Evolutionary conservation across 192 early-diverging fungal genomes (phyloP), one percentile per base, ranked within the genome.

Genomic region (Backusella luteola): DNA sequence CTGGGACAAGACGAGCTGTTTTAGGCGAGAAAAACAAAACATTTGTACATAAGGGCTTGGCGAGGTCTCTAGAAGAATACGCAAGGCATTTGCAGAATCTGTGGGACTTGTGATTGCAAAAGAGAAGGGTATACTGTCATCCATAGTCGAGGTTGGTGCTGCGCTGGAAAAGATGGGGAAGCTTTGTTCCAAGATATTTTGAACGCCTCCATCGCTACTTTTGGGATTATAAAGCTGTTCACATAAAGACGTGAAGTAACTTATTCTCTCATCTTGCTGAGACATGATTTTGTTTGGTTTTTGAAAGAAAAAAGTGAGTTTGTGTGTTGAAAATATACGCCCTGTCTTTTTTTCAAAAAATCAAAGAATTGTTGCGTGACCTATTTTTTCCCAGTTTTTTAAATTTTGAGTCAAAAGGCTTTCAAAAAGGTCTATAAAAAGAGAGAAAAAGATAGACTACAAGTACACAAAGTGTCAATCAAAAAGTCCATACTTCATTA

Each of bases 161-260:
- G 15, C 41, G n/a, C 56, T 59, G 19, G 71, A 73, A 17, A 73
- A 74, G 42, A 94, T 93, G 41, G 94, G 94, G 71, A 96, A 96
- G 69, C 87, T 89, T 79, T 89, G 87, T 53, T 93, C 91, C 56
- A 96, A 84, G 32, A 90, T 82, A 53, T 85, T 85, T 81, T 96
- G 93, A 12, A 92, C 91, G 72, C 92, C 84, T 42, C 81, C 77
- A 77, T 87, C 86, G n/a, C 83, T 79, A 23, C 79, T 77, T 29
- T 88, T 84, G 17, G 91, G 82, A 69, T 88, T 87, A 75, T 91
- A 88, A 8, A 91, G 86, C 26, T 89, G 85, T 73, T 90, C 84
- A 79, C 91, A 90, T 79, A 84, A 42, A 32, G 70, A 44, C 35
- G 52, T 73, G 66, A 71, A 80, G 26, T 80, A 80, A 38, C 35